These are phyloP conservation scores for Takakia lepidozioides DNA, from an alignment of 225 moss, liverwort and hornwort genomes.

Conservation along the genomic window DNA sequence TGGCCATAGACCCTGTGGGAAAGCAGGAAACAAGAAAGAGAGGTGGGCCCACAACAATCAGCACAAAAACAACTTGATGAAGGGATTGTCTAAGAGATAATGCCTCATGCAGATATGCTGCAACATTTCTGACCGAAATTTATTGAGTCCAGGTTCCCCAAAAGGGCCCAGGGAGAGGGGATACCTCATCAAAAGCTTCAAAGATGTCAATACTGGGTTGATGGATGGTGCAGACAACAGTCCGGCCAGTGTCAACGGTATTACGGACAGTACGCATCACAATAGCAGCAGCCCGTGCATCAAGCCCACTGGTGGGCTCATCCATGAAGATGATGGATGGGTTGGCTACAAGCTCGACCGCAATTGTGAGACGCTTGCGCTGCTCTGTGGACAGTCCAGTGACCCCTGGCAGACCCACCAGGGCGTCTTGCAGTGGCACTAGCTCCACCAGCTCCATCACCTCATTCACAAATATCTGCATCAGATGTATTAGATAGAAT, in stretches of 20 bases:
- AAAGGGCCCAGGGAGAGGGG: too few species aligned
- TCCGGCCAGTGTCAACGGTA: constrained; percentile 73
- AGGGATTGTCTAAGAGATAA: too few species aligned
- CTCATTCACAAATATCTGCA: constrained; percentile 79
- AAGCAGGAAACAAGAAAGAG: too few species aligned
- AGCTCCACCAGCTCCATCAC: constrained; percentile 93
- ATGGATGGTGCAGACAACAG: constrained; percentile 96
- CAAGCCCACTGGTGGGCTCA: constrained; percentile 93
- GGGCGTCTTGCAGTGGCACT: constrained; percentile 46
- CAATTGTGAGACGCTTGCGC: constrained; percentile 65
- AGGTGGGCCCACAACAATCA: too few species aligned
- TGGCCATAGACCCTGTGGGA: too few species aligned
- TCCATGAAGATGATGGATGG: constrained; percentile 95
- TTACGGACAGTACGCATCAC: constrained; percentile 92
- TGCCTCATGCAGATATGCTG: too few species aligned
- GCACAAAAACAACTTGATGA: too few species aligned
- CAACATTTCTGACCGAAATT: too few species aligned
- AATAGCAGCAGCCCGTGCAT: constrained; percentile 92
- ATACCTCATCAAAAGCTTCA: constrained; percentile 86
- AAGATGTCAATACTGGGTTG: constrained; percentile 98
- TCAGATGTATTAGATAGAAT: too few species aligned
- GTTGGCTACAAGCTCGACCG: constrained; percentile 69
- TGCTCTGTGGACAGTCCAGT: constrained; percentile 87
- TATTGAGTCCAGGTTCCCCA: too few species aligned
- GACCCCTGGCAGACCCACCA: constrained; percentile 76